Conservation (phyloP, 192 early-diverging fungal genomes). For the Spizellomyces punctatus region DNA sequence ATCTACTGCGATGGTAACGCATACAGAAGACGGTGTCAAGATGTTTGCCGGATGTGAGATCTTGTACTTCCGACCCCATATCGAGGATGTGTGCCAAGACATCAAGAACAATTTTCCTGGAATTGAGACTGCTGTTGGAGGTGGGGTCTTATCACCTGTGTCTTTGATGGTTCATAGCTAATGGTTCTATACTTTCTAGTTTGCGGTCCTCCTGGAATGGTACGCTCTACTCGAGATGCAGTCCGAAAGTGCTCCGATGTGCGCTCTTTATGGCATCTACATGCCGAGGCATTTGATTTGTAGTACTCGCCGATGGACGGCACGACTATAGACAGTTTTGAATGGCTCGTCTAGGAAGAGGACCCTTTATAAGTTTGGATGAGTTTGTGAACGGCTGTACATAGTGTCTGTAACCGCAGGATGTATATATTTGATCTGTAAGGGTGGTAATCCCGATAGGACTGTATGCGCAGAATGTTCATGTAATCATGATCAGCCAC, state of each 20-base stretch:
- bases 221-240: background rate
- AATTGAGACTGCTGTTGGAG: slow-evolving; percentile 16
- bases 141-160: background rate
- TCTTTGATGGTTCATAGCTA: background rate
- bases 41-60: slow-evolving; percentile 1
- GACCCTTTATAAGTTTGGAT: too few relatives aligned
- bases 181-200: slow-evolving; percentile 2
- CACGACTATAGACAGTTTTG: too few relatives aligned
- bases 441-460: too few relatives aligned
- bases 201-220: slow-evolving; percentile 12
- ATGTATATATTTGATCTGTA: too few relatives aligned
- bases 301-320: background rate
- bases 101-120: slow-evolving; percentile 8
- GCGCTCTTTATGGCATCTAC: slow-evolving; percentile 17
- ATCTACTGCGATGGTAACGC: background rate
- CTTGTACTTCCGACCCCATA: background rate
- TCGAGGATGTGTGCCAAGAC: background rate
- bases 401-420: too few relatives aligned
- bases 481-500: too few relatives aligned
- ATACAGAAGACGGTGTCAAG: background rate
- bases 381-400: too few relatives aligned
- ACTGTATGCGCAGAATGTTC: too few relatives aligned
- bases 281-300: slow-evolving; percentile 12
- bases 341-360: too few relatives aligned
- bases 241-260: slow-evolving; percentile 17